These are phyloP conservation scores for Zygosaccharomyces gambellarensis DNA, from an alignment of 805 yeast species.

Conservation along the genomic window DNA sequence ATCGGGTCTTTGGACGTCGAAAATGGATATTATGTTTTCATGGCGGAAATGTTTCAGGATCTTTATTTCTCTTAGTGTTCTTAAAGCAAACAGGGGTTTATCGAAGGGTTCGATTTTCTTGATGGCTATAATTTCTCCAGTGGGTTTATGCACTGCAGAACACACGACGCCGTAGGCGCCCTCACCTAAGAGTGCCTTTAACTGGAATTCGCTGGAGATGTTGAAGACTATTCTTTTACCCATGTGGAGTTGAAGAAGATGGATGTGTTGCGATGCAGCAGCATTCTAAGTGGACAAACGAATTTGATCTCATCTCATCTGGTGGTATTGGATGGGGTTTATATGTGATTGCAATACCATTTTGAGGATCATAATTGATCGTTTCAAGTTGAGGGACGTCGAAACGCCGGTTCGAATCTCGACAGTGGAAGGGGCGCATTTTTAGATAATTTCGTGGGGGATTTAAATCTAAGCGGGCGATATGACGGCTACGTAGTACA, in stretches of 20 bases:
- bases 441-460: neutral
- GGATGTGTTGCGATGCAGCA: too few species aligned
- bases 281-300: too few species aligned
- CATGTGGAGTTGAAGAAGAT: conserved; percentile 25
- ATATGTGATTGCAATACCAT: neutral
- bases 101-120: conserved; percentile 92
- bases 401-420: conserved; percentile 2
- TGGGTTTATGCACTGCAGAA: conserved; percentile 80
- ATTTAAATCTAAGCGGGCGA: neutral
- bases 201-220: conserved; percentile 81
- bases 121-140: conserved; percentile 87
- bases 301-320: neutral
- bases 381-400: conserved; percentile 4
- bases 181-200: conserved; percentile 82
- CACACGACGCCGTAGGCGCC: conserved; percentile 97
- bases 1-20: conserved; percentile 84
- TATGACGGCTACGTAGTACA: neutral
- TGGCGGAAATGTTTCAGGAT: conserved; percentile 85
- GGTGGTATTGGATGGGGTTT: neutral
- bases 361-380: conserved; percentile 3
- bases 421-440: neutral
- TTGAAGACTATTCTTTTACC: conserved; percentile 58
- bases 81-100: conserved; percentile 77
- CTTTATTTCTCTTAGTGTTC: conserved; percentile 87
- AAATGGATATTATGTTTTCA: conserved; percentile 84